Conservation (phyloP, 2,329 filamentous ascomycete species). For the Penicillium sp. region DNA sequence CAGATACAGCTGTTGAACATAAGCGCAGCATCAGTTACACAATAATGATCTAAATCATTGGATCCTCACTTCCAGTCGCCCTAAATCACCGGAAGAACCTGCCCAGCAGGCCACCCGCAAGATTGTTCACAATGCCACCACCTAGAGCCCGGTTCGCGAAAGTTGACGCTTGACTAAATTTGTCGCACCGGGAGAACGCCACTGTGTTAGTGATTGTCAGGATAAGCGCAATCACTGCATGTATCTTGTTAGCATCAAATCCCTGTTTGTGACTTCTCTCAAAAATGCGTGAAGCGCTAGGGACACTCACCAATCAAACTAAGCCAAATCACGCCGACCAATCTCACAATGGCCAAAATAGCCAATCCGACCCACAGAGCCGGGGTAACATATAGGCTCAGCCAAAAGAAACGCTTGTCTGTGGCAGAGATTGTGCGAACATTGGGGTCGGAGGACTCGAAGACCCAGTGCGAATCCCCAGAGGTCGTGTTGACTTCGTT, state of each 20-base stretch:
- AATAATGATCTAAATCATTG: not conserved
- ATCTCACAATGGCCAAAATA: slow-evolving; percentile 50
- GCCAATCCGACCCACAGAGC: slow-evolving; percentile 54
- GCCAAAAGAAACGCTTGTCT: slow-evolving; percentile 58
- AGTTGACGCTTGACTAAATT: slow-evolving; percentile 61
- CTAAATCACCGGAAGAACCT: slow-evolving; percentile 54
- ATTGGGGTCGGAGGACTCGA: slow-evolving; percentile 53
- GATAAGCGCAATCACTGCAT: slow-evolving; percentile 52
- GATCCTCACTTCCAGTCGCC: not conserved
- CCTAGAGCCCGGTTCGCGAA: slow-evolving; percentile 61
- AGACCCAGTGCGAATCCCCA: slow-evolving; percentile 57
- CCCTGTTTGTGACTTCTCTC: not conserved
- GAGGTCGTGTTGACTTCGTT: slow-evolving; percentile 55
- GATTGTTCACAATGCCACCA: slow-evolving; percentile 58
- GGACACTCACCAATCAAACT: slow-evolving; percentile 53
- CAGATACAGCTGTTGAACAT: not conserved
- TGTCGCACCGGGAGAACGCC: slow-evolving; percentile 57
- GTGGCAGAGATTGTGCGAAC: slow-evolving; percentile 50
- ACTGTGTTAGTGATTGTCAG: slow-evolving; percentile 57
- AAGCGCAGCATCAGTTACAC: not conserved
- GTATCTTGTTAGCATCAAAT: not conserved
- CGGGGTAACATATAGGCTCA: slow-evolving; percentile 53
- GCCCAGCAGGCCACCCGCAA: slow-evolving; percentile 60
- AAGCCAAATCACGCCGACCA: slow-evolving; percentile 55
- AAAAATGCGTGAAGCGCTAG: not conserved